Base-by-base conservation (phyloP, 148 eudicot species). In the Agrostemma githago region DNA sequence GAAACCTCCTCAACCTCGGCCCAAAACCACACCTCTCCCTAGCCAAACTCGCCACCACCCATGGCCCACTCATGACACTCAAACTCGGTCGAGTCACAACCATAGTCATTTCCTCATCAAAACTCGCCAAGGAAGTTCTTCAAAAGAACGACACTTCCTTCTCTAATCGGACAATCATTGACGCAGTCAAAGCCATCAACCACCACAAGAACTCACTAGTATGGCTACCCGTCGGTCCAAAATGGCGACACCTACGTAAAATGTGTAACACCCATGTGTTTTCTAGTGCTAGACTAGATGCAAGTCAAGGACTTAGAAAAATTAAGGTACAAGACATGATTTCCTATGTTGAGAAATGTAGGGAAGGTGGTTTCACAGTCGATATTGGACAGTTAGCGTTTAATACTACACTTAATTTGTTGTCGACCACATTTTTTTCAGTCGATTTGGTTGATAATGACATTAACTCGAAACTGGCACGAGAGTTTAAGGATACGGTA, bases 381-480 rank as follows among this genome's bases (percentile, higher is more conserved):
- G 26, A 62, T 20, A 62, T 62, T 17, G 39, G 39, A 1, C 65
- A 62, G 8, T 20, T 21, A 26, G 65, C 15, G 2, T 62, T 62
- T 20, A 62, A 62, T 21, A 62, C 65, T 20, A 17, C 38, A 20
- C 65, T 62, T 20, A 62, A 62, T 6, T 20, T 62, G 40, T 20
- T 62, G 38, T 62, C 65, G 0, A 26, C 38, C 39, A 62, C 65
- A 6, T 62, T 62, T 21, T 62, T 62, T 20, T 76, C 79, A n/a
- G 61, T 60, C 34, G 79, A 76, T 17, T 61, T 76, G 62, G 74
- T 57, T 44, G 79, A 69, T 64, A 21, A 43, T 44, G 79, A 69
- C 60, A 21, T 46, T 5, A 59, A 15, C 5, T 68, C 73, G 2
- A 58, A 76, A 8, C 8, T 37, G 43, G 73, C 67, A 42, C 14